Percentiles rank a stretch among this genome's conserved stretches.
These are phyloP conservation scores for Noccaea caerulescens DNA, from an alignment of 345 rosid species.

Conservation along the genomic window DNA sequence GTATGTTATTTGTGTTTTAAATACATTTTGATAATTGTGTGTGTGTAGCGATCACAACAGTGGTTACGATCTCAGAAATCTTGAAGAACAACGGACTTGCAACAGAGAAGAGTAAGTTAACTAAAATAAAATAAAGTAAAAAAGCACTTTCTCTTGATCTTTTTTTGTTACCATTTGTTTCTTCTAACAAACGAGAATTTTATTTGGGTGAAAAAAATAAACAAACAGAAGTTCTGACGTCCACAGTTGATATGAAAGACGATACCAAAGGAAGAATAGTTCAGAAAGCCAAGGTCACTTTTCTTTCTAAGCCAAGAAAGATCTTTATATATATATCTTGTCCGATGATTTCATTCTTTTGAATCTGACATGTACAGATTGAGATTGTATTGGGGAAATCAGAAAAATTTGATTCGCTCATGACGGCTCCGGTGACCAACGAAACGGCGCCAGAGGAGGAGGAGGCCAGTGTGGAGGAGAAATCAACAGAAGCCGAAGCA, in stretches of 20 bases:
- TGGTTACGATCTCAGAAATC: slow-evolving; percentile 77
- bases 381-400: slow-evolving; percentile 72
- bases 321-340: neutral
- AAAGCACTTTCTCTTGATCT: neutral
- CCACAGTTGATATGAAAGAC: slow-evolving; percentile 77
- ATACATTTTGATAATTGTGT: neutral
- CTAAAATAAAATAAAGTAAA: too few species aligned
- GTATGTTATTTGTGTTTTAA: neutral
- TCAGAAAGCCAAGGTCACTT: slow-evolving; percentile 79
- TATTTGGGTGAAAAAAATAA: slow-evolving; percentile 8
- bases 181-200: neutral
- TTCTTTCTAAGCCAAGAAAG: neutral
- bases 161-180: neutral
- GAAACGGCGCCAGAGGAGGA: neutral
- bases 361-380: slow-evolving; percentile 39
- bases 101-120: slow-evolving; percentile 64
- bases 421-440: neutral
- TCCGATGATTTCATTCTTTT: neutral
- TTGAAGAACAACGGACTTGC: slow-evolving; percentile 86
- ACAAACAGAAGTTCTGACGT: slow-evolving; percentile 68
- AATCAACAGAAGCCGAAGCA: slow-evolving; percentile 8
- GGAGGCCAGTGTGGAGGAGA: neutral
- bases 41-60: slow-evolving; percentile 62
- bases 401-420: slow-evolving; percentile 56
- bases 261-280: slow-evolving; percentile 69